These are phyloP conservation scores for Lavandula angustifolia DNA, from an alignment of 257 asterid species.

Conservation along the genomic window DNA sequence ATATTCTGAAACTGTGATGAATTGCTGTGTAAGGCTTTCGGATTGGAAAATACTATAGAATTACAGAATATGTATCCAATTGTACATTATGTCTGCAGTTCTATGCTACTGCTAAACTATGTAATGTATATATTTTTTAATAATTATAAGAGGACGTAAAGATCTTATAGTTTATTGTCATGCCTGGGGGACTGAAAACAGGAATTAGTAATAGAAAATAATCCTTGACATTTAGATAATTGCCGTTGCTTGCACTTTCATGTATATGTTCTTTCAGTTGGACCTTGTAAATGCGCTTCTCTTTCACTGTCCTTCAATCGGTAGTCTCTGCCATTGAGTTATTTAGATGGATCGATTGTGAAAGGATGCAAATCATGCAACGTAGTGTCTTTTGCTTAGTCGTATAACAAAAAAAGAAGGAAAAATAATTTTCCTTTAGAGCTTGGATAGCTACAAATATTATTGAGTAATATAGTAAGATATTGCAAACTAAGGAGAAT, in stretches of 20 bases:
- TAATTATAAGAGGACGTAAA: not conserved
- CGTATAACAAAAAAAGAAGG: not conserved
- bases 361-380: not conserved
- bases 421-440: not conserved
- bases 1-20: not conserved
- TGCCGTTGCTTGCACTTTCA: too few species aligned
- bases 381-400: not conserved
- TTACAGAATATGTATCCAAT: not conserved
- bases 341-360: slow-evolving; percentile 8
- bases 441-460: not conserved
- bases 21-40: not conserved
- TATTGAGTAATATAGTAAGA: slow-evolving; percentile 12
- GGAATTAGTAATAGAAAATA: not conserved
- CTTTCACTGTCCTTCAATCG: slow-evolving; percentile 1
- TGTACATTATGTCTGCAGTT: slow-evolving; percentile 5
- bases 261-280: not conserved
- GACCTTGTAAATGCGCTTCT: slow-evolving; percentile 15
- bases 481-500: slow-evolving; percentile 12
- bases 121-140: too few species aligned
- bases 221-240: not conserved
- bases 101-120: not conserved
- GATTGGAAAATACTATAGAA: not conserved
- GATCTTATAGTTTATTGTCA: not conserved
- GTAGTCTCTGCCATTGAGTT: slow-evolving; percentile 1
- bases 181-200: not conserved